Evolutionary conservation across 2,329 filamentous ascomycete genomes (phyloP), one percentile per base, ranked within the genome.

Genomic region (Venturia nashicola): DNA sequence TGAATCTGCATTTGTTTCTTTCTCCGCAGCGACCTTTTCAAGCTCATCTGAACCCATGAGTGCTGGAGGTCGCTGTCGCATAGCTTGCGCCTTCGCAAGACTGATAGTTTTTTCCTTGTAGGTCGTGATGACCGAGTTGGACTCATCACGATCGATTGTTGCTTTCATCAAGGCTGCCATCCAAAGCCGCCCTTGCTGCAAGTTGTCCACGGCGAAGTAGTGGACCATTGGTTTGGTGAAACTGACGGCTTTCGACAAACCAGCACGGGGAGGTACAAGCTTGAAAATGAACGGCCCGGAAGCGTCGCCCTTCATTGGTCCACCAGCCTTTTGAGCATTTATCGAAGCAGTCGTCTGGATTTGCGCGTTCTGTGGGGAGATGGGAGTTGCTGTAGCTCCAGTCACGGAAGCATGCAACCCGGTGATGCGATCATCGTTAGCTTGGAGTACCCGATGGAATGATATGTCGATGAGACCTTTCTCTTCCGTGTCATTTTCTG

Each of bases 141-240:
- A 83, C 70, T 84, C 78, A 69, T 99, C 94, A 66, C 93, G 88
- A 72, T 97, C 93, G 70, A 99, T 99, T 1, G 94, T 99, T 12
- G 94, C 94, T 77, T 99, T 99, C 90, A 99, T 96, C 61, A 99
- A 79, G 6, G 94, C 94, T 5, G 91, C 94, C 94, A 99, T 99
- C 94, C 94, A 99, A 48, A 95, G 79, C 14, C 94, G 86, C 18
- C 94, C 94, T 72, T 94, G 86, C 70, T 90, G 86, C 65, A 97
- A 79, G 70, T 89, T 96, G 62, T 95, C 92, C 27, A 97, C 91
- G 5, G 95, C 94, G 74, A 99, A 99, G 75, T 97, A 97, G 74
- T 99, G 94, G 46, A 97, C 90, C 9, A 91, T 94, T 5, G 94
- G 94, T 74, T 97, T 97, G 1, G 94, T 99, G 73, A 99, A 99